Conservation (phyloP, 768 basidiomycete species). For the Pleurotus giganteus region DNA sequence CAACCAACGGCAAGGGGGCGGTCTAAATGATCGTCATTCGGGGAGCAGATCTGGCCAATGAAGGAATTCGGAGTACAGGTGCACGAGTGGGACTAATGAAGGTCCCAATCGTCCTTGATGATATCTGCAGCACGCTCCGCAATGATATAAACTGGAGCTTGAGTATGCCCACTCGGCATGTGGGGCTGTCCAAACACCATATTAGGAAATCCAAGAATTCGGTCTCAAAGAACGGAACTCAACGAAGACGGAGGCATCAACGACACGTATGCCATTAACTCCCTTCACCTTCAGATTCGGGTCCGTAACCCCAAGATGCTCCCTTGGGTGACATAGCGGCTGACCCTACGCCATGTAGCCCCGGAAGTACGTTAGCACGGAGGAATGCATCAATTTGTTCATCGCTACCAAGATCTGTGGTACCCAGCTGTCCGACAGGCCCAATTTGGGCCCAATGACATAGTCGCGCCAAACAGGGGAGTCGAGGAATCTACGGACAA, state of each 20-base stretch:
- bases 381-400: conserved; percentile 21
- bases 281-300: conserved; percentile 32
- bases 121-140: conserved; percentile 29
- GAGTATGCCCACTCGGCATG: conserved; percentile 25
- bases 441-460: conserved; percentile 20
- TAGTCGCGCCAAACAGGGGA: conserved; percentile 26
- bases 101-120: conserved; percentile 18
- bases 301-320: conserved; percentile 30
- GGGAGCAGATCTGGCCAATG: no score
- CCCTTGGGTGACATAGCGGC: conserved; percentile 27
- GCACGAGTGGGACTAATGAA: no score
- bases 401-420: conserved; percentile 20
- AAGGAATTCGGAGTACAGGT: no score
- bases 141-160: conserved; percentile 25
- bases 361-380: conserved; percentile 14
- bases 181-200: conserved; percentile 17
- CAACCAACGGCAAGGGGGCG: no score
- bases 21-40: no score
- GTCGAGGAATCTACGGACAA: conserved; percentile 18
- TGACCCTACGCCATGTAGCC: conserved; percentile 26
- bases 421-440: conserved; percentile 14
- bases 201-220: background rate
- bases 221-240: conserved; percentile 9
- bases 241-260: conserved; percentile 38
- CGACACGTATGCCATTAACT: conserved; percentile 29